Evolutionary conservation across 1,284 basidiomycete genomes (phyloP), one percentile per base, ranked within the genome.

Genomic region (Coriolopsis trogii): DNA sequence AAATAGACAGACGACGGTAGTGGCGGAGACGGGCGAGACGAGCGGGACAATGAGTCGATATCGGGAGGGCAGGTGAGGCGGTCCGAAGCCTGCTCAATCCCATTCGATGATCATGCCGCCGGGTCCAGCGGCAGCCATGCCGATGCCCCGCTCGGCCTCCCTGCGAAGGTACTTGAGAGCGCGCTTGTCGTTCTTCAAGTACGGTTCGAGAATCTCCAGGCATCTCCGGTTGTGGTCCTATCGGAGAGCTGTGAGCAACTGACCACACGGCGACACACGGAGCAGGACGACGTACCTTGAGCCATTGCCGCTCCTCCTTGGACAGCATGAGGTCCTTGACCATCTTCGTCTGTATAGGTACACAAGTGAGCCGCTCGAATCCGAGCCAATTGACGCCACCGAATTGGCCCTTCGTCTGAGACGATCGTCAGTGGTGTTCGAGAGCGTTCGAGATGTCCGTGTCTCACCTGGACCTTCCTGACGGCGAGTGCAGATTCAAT

Each of bases 291-390:
- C 72, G 38, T 52, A 86, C 87, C 78, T 94, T 95, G 48, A 99
- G 67, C 95, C 95, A 98, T 52, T 82, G 72, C 63, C 88, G 88
- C 76, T 99, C 95, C 51, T 89, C 87, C 64, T 87, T 89, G 10
- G 85, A 85, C 57, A 98, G 79, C 80, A 98, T 84, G 34, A 71
- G 75, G 49, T 88, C 85, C 65, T 95, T 91, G 48, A 98, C 85
- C 80, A 99, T 89, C 60, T 85, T 83, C 3, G 91, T 92, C 73
- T 96, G 91, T 65, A 99, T 97, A 0, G 97, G 96, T 4, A 95
- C 93, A 68, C 87, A 89, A 3, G 95, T 95, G 56, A 96, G 75
- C 10, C 90, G 85, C 70, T 95, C 92, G 66, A 95, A 96, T 5
- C 85, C 86, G 21, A 95, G 80, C 88, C 90, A 96, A 34, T 82